Evolutionary conservation across 495 filamentous ascomycete genomes (phyloP).

Genomic region (Neurospora hispaniola): DNA sequence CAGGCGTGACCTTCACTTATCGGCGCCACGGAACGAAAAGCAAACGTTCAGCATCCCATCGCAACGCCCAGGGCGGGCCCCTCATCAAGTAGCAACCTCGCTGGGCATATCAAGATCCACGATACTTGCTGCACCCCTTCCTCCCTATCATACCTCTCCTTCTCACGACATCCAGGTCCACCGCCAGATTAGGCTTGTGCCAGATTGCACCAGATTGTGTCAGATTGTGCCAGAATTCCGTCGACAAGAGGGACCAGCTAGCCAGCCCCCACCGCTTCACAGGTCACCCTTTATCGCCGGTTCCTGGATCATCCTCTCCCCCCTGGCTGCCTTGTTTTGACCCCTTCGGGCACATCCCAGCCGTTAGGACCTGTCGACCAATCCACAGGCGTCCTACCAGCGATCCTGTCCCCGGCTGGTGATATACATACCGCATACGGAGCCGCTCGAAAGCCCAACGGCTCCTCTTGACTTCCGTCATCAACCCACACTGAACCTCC

Average conservation of each 20-base stretch:
- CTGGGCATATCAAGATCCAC: slow-evolving; percentile 11
- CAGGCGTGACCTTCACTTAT: slow-evolving; percentile 11
- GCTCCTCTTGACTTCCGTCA: slow-evolving; percentile 1
- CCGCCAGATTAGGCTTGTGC: slow-evolving; percentile 17
- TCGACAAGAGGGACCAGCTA: slow-evolving; percentile 13
- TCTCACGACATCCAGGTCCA: slow-evolving; percentile 19
- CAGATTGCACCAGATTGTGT: background rate
- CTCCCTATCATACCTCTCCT: slow-evolving; percentile 20
- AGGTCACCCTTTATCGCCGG: slow-evolving; percentile 19
- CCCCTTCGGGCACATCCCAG: slow-evolving; percentile 4
- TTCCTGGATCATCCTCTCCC: slow-evolving; percentile 4
- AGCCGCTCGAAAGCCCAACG: background rate
- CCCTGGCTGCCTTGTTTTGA: slow-evolving; percentile 12
- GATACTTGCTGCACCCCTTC: slow-evolving; percentile 10
- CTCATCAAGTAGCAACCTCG: slow-evolving; percentile 5
- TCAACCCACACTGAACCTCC: background rate
- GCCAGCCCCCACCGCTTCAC: slow-evolving; percentile 8
- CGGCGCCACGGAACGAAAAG: slow-evolving; percentile 20
- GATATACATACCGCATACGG: slow-evolving; percentile 4
- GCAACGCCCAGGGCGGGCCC: slow-evolving; percentile 2
- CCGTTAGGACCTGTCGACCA: slow-evolving; percentile 15
- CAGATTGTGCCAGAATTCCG: slow-evolving; percentile 18
- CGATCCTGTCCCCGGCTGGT: slow-evolving; percentile 1
- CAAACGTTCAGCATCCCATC: slow-evolving; percentile 9
- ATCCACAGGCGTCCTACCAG: slow-evolving; percentile 5